Conservation (phyloP, 2,329 filamentous ascomycete genomes). For the Neocucurbitaria cava region DNA sequence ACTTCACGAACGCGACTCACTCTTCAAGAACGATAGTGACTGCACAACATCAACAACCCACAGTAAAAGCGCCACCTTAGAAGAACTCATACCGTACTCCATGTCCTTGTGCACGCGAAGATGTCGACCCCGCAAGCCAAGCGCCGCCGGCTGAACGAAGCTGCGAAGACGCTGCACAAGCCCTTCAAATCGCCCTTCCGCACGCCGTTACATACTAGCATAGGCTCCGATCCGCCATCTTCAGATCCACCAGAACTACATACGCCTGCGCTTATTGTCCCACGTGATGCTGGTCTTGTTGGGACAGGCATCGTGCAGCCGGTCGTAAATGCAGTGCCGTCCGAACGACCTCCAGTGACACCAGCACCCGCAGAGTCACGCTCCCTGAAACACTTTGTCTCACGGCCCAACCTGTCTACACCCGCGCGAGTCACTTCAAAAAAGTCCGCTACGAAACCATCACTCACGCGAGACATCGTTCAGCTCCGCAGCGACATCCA, state of each 20-base stretch:
- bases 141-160: constrained; percentile 67
- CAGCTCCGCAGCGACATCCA: constrained; percentile 49
- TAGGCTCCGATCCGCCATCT: constrained; percentile 31
- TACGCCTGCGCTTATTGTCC: constrained; percentile 2
- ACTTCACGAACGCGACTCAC: background rate
- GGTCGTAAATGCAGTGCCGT: background rate
- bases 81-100: background rate
- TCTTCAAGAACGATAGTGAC: too few species aligned
- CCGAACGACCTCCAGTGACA: constrained; percentile 1
- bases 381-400: constrained; percentile 18
- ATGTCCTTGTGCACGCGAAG: constrained; percentile 22
- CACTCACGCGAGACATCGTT: constrained; percentile 41
- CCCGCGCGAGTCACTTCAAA: constrained; percentile 16
- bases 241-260: constrained; percentile 30
- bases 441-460: constrained; percentile 29
- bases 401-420: constrained; percentile 15
- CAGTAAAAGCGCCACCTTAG: background rate
- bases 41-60: background rate
- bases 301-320: background rate
- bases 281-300: background rate
- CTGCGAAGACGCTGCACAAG: constrained; percentile 66
- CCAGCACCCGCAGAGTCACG: constrained; percentile 10
- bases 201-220: constrained; percentile 46
- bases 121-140: constrained; percentile 64
- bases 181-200: constrained; percentile 76